Conservation (phyloP, 108 stramenopile species). For the Tribonema minus region DNA sequence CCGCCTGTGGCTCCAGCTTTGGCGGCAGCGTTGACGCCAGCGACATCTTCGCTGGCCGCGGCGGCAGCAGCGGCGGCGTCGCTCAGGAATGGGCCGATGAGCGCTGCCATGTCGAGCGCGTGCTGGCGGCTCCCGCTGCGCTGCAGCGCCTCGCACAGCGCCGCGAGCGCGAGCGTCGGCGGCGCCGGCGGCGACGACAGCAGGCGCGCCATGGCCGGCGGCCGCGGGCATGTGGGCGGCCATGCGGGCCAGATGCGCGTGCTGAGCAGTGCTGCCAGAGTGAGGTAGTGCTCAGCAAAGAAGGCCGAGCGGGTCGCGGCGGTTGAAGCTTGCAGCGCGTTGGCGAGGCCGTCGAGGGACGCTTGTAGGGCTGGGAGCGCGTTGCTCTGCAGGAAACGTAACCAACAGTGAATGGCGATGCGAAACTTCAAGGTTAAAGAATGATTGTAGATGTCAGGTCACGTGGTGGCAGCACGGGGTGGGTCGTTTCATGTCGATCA, state of each 20-base stretch:
- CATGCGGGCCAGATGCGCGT: neutral
- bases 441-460: too few relatives aligned
- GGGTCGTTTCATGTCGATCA: too few relatives aligned
- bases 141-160: neutral
- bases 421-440: too few relatives aligned
- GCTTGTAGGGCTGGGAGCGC: too few relatives aligned
- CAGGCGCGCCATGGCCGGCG: neutral
- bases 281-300: neutral
- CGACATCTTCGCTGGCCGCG: neutral
- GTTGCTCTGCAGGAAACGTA: too few relatives aligned
- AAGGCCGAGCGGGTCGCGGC: neutral
- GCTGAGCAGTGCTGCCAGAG: neutral
- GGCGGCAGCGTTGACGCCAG: neutral
- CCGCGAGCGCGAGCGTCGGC: neutral
- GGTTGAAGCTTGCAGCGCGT: too few relatives aligned
- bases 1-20: too few relatives aligned
- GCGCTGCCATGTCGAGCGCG: neutral
- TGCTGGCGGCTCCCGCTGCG: neutral
- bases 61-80: neutral
- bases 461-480: too few relatives aligned
- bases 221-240: neutral
- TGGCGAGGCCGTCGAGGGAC: too few relatives aligned
- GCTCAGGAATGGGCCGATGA: neutral
- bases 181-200: neutral
- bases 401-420: too few relatives aligned